Conservation (phyloP, 257 asterid genomes). For the Penstemon barbatus region DNA sequence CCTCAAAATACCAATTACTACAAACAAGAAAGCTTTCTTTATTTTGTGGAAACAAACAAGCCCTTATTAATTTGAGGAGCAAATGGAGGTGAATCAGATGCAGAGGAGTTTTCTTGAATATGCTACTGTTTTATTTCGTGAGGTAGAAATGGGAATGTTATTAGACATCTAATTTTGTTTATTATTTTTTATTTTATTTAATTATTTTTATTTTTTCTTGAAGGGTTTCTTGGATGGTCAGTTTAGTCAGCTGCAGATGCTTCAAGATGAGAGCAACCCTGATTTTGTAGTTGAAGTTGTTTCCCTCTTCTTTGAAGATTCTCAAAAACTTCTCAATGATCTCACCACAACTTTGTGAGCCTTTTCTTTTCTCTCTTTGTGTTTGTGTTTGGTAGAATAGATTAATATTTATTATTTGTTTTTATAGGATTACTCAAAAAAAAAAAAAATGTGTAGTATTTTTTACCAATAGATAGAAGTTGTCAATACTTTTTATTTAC, state of each 20-base stretch:
- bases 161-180: background rate
- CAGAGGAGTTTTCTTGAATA: conserved; percentile 70
- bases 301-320: conserved; percentile 80
- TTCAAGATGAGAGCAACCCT: conserved; percentile 91
- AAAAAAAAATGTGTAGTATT: too few species aligned
- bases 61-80: conserved; percentile 11
- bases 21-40: conserved; percentile 22
- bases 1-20: conserved; percentile 31
- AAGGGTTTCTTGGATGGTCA: conserved; percentile 86
- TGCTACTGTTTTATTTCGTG: conserved; percentile 48
- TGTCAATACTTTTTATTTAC: too few species aligned
- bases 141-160: conserved; percentile 39
- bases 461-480: too few species aligned
- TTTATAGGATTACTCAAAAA: background rate
- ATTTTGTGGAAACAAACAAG: conserved; percentile 3
- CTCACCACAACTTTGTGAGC: conserved; percentile 67
- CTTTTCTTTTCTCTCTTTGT: conserved; percentile 18
- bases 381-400: background rate
- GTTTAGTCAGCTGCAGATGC: conserved; percentile 72
- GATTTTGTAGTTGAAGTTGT: conserved; percentile 79
- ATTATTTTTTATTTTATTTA: background rate
- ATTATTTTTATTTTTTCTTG: conserved; percentile 12
- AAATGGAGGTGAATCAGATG: conserved; percentile 63
- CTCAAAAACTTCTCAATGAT: conserved; percentile 74
- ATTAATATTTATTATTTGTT: background rate